A percentile compares a stretch with the other conserved stretches of the same genome.
Evolutionary conservation across 768 basidiomycete genomes (phyloP).

Genomic region (Trametes villosa): DNA sequence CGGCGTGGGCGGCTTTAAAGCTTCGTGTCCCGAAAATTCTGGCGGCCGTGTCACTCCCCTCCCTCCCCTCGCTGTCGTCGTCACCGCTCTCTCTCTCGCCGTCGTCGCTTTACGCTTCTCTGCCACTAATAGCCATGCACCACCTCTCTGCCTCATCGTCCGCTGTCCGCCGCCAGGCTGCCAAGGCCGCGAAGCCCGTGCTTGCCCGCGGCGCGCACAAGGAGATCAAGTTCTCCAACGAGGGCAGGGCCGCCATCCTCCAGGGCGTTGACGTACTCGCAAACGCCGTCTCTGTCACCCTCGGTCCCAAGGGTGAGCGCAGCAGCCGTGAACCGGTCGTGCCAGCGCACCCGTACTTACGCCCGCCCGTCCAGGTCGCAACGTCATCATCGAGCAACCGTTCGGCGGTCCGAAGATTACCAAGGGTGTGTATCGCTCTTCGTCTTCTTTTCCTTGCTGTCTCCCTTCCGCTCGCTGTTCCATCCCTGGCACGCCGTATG

Average conservation of each 20-base stretch:
- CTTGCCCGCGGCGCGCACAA: constrained; percentile 83
- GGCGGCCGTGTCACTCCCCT: constrained; percentile 21
- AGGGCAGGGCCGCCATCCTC: constrained; percentile 90
- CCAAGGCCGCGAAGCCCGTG: constrained; percentile 56
- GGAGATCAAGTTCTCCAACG: constrained; percentile 96
- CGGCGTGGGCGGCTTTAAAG: constrained; percentile 33
- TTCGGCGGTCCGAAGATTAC: constrained; percentile 94
- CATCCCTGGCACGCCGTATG: not conserved
- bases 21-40: constrained; percentile 15
- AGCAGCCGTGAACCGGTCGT: not conserved
- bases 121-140: constrained; percentile 68
- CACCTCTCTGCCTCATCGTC: constrained; percentile 71
- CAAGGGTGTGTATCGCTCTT: constrained; percentile 62
- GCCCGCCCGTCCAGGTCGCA: constrained; percentile 63
- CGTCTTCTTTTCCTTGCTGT: not conserved
- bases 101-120: constrained; percentile 17
- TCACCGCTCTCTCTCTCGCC: constrained; percentile 19
- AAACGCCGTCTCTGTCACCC: constrained; percentile 94
- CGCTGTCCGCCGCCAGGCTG: constrained; percentile 69
- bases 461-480: too few species aligned
- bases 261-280: constrained; percentile 97
- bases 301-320: constrained; percentile 88
- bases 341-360: constrained; percentile 20
- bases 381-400: constrained; percentile 97
- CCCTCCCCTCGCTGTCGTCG: constrained; percentile 10